Conservation (phyloP, 140 eudicot genomes). For the Anethum foeniculum region DNA sequence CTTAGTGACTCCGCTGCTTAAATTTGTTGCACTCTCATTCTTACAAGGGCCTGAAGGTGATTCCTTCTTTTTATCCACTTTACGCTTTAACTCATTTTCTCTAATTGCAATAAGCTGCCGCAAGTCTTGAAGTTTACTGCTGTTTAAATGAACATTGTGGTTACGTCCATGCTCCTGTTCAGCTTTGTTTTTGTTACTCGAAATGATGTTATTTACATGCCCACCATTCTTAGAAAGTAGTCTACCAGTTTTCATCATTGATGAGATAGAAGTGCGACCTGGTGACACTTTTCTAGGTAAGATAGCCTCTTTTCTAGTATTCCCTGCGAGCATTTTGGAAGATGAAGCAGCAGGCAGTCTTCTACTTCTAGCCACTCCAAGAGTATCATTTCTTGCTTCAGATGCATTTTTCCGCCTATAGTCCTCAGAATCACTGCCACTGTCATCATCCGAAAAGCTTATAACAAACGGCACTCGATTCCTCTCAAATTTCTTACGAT, state of each 20-base stretch:
- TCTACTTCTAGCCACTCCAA: constrained; percentile 17
- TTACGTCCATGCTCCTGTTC: constrained; percentile 20
- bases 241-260: constrained; percentile 32
- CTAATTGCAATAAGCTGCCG: constrained; percentile 72
- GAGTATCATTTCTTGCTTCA: constrained; percentile 21
- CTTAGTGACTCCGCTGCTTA: constrained; percentile 17
- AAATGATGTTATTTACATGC: constrained; percentile 24
- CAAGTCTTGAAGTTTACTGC: constrained; percentile 60
- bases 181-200: constrained; percentile 19
- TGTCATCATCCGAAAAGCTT: constrained; percentile 79
- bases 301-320: constrained; percentile 24
- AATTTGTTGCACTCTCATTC: constrained; percentile 18
- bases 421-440: constrained; percentile 66
- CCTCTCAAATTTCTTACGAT: constrained; percentile 35
- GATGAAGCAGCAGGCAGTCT: constrained; percentile 27
- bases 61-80: constrained; percentile 36
- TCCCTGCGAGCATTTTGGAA: constrained; percentile 18
- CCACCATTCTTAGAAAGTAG: constrained; percentile 29
- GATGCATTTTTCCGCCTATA: constrained; percentile 16
- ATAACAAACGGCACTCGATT: constrained; percentile 63
- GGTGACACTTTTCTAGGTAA: constrained; percentile 34
- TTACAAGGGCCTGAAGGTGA: constrained; percentile 27
- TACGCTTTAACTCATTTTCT: constrained; percentile 57
- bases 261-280: constrained; percentile 36
- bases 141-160: constrained; percentile 34